Percentiles rank a stretch among this genome's conserved stretches.
phyloP scores from a whole-genome alignment of 1,139 yeast species.

The Yamadazyma atlantica region DNA sequence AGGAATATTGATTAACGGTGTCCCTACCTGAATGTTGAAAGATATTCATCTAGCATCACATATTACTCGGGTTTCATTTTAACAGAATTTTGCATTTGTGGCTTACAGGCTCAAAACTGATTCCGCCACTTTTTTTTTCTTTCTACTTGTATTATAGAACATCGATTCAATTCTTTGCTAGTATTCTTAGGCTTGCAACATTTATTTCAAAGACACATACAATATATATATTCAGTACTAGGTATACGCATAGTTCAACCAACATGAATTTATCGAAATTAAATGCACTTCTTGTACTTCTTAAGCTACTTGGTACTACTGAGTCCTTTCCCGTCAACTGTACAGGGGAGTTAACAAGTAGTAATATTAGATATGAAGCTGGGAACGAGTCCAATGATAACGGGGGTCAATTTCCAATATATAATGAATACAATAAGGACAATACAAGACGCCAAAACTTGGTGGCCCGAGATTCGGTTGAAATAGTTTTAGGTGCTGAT shows the following conservation, averaged over 20 bases:
- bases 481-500: constrained; percentile 23
- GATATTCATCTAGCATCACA: too few relatives aligned
- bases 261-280: neutral
- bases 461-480: constrained; percentile 18
- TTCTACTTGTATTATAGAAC: neutral
- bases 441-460: neutral
- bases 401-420: neutral
- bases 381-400: neutral
- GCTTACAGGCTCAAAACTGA: neutral
- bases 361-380: neutral
- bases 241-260: neutral
- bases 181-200: neutral
- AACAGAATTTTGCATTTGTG: neutral
- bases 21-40: too few relatives aligned
- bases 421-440: constrained; percentile 5
- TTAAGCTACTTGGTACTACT: neutral
- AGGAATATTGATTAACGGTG: constrained; percentile 4
- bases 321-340: neutral
- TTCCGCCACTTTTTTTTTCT: neutral
- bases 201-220: too few relatives aligned
- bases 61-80: too few relatives aligned
- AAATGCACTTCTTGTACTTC: neutral
- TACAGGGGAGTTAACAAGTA: neutral
- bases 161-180: neutral
- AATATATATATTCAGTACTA: neutral